Conservation (phyloP, 805 yeast species). For the Candida alai region DNA sequence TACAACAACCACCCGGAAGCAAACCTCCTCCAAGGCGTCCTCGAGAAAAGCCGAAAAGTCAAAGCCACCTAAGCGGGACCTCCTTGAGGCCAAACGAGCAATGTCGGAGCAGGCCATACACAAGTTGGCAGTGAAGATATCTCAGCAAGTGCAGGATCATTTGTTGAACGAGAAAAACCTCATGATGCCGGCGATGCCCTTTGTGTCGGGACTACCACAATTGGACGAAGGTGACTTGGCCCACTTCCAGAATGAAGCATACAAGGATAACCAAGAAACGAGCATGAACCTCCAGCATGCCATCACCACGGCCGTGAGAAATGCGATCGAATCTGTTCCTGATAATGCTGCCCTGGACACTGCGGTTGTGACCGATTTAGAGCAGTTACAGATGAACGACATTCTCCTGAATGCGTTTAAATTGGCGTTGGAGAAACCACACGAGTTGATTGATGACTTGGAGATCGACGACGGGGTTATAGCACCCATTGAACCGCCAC, state of each 20-base stretch:
- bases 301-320: constrained; percentile 52
- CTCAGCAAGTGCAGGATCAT: constrained; percentile 27
- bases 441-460: constrained; percentile 36
- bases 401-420: constrained; percentile 74
- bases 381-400: constrained; percentile 56
- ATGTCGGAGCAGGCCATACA: constrained; percentile 22
- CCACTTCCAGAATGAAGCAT: constrained; percentile 33
- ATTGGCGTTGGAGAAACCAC: constrained; percentile 69
- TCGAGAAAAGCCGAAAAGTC: constrained; percentile 2
- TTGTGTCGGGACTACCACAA: constrained; percentile 23
- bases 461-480: constrained; percentile 22
- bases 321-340: constrained; percentile 32
- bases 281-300: constrained; percentile 41
- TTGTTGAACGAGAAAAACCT: constrained; percentile 14
- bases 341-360: constrained; percentile 2
- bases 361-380: constrained; percentile 44
- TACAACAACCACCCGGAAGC: background rate
- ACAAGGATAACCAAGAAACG: constrained; percentile 18
- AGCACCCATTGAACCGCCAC: background rate
- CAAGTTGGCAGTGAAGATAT: constrained; percentile 28
- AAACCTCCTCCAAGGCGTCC: too few relatives aligned
- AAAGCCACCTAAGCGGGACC: constrained; percentile 11
- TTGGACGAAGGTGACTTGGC: constrained; percentile 34
- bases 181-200: constrained; percentile 7
- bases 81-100: constrained; percentile 16